These are phyloP conservation scores for Jaapia argillacea DNA, from an alignment of 768 basidiomycete species.

Conservation along the genomic window DNA sequence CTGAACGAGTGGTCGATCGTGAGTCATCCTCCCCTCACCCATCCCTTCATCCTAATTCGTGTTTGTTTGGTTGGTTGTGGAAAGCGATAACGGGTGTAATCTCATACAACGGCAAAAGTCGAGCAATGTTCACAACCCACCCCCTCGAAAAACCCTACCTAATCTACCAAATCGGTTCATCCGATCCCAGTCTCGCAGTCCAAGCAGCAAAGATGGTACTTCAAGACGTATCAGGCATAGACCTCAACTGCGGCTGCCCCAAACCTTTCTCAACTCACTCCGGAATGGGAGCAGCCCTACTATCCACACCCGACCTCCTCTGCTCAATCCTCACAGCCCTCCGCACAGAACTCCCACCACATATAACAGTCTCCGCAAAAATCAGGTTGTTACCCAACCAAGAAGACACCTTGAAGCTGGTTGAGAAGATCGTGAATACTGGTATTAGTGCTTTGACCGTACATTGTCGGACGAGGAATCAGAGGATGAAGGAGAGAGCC, in stretches of 20 bases:
- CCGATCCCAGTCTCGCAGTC: constrained; percentile 84
- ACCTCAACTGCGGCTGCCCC: constrained; percentile 97
- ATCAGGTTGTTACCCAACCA: constrained; percentile 83
- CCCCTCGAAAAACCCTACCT: constrained; percentile 91
- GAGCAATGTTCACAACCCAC: constrained; percentile 86
- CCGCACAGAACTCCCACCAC: constrained; percentile 56
- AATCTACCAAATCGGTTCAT: constrained; percentile 91
- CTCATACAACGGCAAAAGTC: constrained; percentile 74
- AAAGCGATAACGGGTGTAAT: constrained; percentile 83
- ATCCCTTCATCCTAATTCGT: background rate
- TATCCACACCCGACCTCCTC: constrained; percentile 85
- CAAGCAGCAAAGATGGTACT: constrained; percentile 82
- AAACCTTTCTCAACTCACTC: constrained; percentile 90
- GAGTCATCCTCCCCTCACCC: background rate
- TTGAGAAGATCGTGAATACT: constrained; percentile 77
- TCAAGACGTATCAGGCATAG: constrained; percentile 87
- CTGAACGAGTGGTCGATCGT: constrained; percentile 83
- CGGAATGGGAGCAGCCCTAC: constrained; percentile 95
- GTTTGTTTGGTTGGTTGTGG: too few species aligned
- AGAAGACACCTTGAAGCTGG: constrained; percentile 84
- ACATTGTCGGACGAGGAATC: constrained; percentile 88
- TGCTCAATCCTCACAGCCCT: constrained; percentile 82
- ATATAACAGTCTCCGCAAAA: constrained; percentile 88
- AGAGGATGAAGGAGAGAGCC: constrained; percentile 79
- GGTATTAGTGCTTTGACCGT: constrained; percentile 88